A percentile compares a stretch with the other conserved stretches of the same genome.
Conservation (phyloP, 768 basidiomycete species). For the Leucogyrophana mollusca region DNA sequence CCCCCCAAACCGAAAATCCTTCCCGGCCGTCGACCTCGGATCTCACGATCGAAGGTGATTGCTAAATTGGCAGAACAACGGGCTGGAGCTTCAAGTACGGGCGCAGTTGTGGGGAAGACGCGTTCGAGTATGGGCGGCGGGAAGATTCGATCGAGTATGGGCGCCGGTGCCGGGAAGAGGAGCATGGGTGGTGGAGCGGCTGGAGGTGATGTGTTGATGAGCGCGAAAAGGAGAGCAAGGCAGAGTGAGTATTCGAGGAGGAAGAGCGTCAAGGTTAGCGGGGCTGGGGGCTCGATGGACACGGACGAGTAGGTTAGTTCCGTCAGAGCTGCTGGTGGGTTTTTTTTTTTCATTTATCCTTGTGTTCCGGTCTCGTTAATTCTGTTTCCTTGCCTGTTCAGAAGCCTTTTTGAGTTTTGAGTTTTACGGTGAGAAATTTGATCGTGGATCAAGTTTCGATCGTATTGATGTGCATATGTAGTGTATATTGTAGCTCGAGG, state of each 20-base stretch:
- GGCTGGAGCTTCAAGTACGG: slow-evolving; percentile 25
- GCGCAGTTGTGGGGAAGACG: slow-evolving; percentile 10
- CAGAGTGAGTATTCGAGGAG: slow-evolving; percentile 74
- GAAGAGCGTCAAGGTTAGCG: slow-evolving; percentile 37
- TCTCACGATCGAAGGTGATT: slow-evolving; percentile 80
- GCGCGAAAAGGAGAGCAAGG: slow-evolving; percentile 70
- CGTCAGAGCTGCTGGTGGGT: too few relatives aligned
- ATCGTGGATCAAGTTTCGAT: too few relatives aligned
- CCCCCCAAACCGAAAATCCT: slow-evolving; percentile 29
- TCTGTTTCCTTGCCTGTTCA: too few relatives aligned
- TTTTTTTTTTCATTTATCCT: background rate
- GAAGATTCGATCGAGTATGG: slow-evolving; percentile 52
- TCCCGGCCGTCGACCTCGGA: slow-evolving; percentile 64
- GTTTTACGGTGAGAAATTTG: too few relatives aligned
- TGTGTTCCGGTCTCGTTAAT: too few relatives aligned
- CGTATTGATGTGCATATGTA: too few relatives aligned
- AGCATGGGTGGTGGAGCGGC: slow-evolving; percentile 24
- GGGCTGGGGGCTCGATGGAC: slow-evolving; percentile 12
- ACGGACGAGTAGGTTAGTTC: slow-evolving; percentile 10
- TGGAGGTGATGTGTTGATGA: slow-evolving; percentile 47
- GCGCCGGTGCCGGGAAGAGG: slow-evolving; percentile 31
- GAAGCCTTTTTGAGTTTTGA: too few relatives aligned
- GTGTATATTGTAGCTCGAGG: too few relatives aligned
- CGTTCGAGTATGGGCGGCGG: slow-evolving; percentile 18
- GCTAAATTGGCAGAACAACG: slow-evolving; percentile 75